Conservation (phyloP, 2,329 filamentous ascomycete genomes). For the Fonsecaea nubica region DNA sequence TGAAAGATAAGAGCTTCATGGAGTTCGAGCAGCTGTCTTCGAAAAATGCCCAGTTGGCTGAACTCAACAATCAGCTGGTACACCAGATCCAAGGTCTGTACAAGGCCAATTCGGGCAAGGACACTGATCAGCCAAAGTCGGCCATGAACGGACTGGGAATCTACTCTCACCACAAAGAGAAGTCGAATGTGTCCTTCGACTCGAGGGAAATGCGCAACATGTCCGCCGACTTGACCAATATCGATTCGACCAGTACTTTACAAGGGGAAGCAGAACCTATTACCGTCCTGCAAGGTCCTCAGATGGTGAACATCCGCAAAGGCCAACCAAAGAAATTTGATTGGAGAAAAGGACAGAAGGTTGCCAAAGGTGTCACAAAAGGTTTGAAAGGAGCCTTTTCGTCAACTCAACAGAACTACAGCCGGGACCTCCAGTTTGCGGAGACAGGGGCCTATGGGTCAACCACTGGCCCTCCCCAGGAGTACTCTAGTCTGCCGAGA, state of each 20-base stretch:
- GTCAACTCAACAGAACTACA: slow-evolving; percentile 60
- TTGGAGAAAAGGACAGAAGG: slow-evolving; percentile 96
- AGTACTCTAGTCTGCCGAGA: slow-evolving; percentile 42
- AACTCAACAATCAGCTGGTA: slow-evolving; percentile 94
- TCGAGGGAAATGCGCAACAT: slow-evolving; percentile 52
- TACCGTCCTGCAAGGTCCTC: slow-evolving; percentile 73
- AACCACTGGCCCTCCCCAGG: slow-evolving; percentile 51
- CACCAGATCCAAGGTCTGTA: slow-evolving; percentile 93
- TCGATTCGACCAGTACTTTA: slow-evolving; percentile 65
- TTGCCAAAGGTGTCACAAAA: slow-evolving; percentile 93
- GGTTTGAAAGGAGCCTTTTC: slow-evolving; percentile 91
- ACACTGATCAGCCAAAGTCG: slow-evolving; percentile 50
- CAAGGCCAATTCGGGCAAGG: slow-evolving; percentile 71
- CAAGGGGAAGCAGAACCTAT: slow-evolving; percentile 71
- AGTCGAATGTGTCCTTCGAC: slow-evolving; percentile 54
- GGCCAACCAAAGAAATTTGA: slow-evolving; percentile 96
- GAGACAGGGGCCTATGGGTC: slow-evolving; percentile 72
- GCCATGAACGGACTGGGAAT: slow-evolving; percentile 67
- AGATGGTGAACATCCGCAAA: slow-evolving; percentile 93
- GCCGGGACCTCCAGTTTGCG: slow-evolving; percentile 58
- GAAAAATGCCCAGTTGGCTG: slow-evolving; percentile 91
- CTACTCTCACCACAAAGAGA: slow-evolving; percentile 63
- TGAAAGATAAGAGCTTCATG: slow-evolving; percentile 90
- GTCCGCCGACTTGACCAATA: slow-evolving; percentile 57
- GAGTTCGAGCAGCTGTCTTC: slow-evolving; percentile 94